These are phyloP conservation scores for Leishmania gerbilli DNA, from an alignment of 208 protist species.

Conservation along the genomic window DNA sequence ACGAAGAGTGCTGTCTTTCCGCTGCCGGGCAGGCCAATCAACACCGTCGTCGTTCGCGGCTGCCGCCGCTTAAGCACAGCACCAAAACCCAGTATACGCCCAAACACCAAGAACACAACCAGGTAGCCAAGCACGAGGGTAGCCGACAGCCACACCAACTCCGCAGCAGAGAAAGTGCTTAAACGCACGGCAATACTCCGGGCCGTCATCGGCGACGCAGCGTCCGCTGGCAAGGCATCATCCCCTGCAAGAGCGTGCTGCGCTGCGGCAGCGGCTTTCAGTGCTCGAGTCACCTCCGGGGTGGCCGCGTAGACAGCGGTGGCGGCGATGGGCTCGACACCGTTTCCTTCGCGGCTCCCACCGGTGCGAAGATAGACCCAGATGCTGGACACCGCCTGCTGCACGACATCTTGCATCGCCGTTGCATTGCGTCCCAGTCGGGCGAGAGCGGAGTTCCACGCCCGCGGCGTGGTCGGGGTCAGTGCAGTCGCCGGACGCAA, in stretches of 20 bases:
- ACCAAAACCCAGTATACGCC: constrained; percentile 15
- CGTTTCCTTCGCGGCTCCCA: no score
- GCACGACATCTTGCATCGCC: constrained; percentile 13
- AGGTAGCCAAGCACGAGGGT: constrained; percentile 26
- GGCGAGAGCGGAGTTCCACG: background rate
- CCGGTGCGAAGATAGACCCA: background rate
- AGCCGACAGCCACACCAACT: constrained; percentile 23
- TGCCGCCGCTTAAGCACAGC: constrained; percentile 9
- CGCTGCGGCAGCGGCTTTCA: constrained; percentile 9
- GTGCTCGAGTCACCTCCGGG: constrained; percentile 23
- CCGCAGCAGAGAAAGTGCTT: background rate
- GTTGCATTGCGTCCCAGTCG: constrained; percentile 9
- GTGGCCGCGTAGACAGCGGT: constrained; percentile 12
- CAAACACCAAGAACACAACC: constrained; percentile 14
- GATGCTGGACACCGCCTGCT: constrained; percentile 6
- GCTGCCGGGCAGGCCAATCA: constrained; percentile 67
- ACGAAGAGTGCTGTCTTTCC: constrained; percentile 86
- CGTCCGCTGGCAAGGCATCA: background rate
- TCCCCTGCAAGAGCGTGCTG: background rate
- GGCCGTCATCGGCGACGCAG: background rate
- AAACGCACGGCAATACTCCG: background rate
- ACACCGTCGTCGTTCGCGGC: constrained; percentile 30
- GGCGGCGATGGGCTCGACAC: background rate
- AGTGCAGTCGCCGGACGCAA: background rate
- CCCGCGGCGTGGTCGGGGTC: background rate